Base-by-base conservation (phyloP, 208 protist genomes). In the Wallacemonas sp. region DNA sequence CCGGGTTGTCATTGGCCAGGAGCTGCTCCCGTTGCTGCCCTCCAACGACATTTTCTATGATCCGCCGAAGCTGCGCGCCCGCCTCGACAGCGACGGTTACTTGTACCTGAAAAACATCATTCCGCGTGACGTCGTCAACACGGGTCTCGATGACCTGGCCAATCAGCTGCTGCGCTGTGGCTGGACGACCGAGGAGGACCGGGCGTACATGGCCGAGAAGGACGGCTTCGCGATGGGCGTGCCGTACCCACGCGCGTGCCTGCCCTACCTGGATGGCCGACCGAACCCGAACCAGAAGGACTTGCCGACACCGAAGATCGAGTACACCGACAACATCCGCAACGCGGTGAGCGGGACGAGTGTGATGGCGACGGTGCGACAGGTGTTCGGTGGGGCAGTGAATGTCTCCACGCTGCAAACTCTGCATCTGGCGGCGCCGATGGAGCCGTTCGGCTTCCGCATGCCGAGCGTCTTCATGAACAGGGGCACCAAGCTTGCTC, bases 41-140 rank as follows among this genome's bases (percentile, higher is more conserved):
- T 84, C 76, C 61, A 95, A 95, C 57, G 85, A 95, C 32, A 89
- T 93, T 54, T 95, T 89, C 73, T 91, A 93, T 68, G 83, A 93
- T 61, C 75, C 87, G 2, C 74, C 86, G 3, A 90, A 91, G 64
- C 73, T 95, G 52, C 86, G 90, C 48, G 69, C 76, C 45, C 78
- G 90, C 0, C 85, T 95, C 2, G 90, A 95, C 70, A 68, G 76
- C 53, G 81, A 93, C 34, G 90, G 87, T 27, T 95, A 93, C 64
- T 71, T 95, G 30, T 95, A 91, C 63, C 87, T 95, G 46, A 90
- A 93, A 58, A 87, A 86, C 38, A 73, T 87, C 37, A 66, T 93
- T 17, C 85, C 87, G 0, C 86, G 87, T 3, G 70, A 78, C 19
- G 78, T 79, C 39, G 73, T 92, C 12, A 70, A 79, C 44, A 70